Base-by-base conservation (phyloP, 345 rosid genomes). In the Garcia nutans region DNA sequence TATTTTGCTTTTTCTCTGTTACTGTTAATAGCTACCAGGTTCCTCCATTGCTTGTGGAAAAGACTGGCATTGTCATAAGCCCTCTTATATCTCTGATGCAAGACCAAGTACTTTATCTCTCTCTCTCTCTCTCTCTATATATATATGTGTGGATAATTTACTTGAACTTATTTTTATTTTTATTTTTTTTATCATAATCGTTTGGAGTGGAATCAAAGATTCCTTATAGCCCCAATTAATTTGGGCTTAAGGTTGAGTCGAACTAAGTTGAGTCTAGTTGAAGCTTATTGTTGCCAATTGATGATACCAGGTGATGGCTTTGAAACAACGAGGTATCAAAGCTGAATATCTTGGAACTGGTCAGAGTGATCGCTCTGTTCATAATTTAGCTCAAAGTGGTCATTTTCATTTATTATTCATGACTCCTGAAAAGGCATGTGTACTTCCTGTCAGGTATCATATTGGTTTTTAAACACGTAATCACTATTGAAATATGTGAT, bases 61-160 rank as follows among this genome's bases (percentile, higher is more conserved):
- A 82, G 76, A 84, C 87, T 22, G 85, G 78, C 0, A 23, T 86
- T 24, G 87, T 86, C 65, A 82, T 86, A 19, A 86, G 89, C 81
- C 89, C 87, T 24, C 89, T 86, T 63, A 82, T 86, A 62, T 84
- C 89, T 23, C 56, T 86, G 57, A 86, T 86, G 89, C 89, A 84
- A 79, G 89, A 86, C 75, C 87, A 86, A 83, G 88, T 80, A 65
- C n/a, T 4, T 37, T 37, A 37, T 37, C 41, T 37, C 64, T 44
- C 3, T 17, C 13, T 19, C 11, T 23, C 17, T 23, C 15, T 60
- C 17, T 44, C 17, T 23, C 15, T 60, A 10, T 44, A 8, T 44
- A 16, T 44, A 1, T 13, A 10, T 71, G 66, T 59, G 33, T 71
- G 12, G 44, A 13, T 65, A 22, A 20, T 24, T 15, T 28, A 11